Conservation (phyloP, 2,329 filamentous ascomycete species). For the Apiospora pterosperma region DNA sequence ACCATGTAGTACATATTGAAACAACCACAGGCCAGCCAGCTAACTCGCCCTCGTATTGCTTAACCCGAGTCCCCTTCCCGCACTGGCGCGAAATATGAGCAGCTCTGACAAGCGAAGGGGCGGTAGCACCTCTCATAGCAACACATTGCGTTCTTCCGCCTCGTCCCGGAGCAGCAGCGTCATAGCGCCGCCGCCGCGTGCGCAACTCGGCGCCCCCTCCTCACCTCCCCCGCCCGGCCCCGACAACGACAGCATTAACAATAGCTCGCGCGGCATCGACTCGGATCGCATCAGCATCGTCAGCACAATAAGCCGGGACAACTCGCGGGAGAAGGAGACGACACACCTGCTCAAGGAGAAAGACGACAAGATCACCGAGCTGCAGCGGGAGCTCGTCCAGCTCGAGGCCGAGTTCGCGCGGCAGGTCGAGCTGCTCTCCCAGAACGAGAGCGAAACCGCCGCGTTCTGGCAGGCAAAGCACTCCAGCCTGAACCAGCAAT, state of each 20-base stretch:
- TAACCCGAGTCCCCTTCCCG: neutral
- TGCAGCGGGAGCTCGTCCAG: slow-evolving; percentile 48
- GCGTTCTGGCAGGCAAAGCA: slow-evolving; percentile 58
- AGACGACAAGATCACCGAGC: slow-evolving; percentile 48
- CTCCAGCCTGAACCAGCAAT: slow-evolving; percentile 48
- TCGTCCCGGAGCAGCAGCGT: slow-evolving; percentile 23
- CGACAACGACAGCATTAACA: slow-evolving; percentile 19
- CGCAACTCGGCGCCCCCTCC: slow-evolving; percentile 30
- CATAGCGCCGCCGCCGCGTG: slow-evolving; percentile 39
- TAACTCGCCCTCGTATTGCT: neutral
- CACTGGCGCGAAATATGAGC: slow-evolving; percentile 30
- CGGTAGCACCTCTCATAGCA: slow-evolving; percentile 16
- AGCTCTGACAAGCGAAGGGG: slow-evolving; percentile 43
- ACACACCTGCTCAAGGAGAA: slow-evolving; percentile 37
- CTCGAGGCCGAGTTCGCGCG: slow-evolving; percentile 53
- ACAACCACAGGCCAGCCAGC: neutral
- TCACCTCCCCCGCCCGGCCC: slow-evolving; percentile 27
- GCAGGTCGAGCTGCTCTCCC: slow-evolving; percentile 49
- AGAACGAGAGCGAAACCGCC: slow-evolving; percentile 52
- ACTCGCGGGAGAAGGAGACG: slow-evolving; percentile 20
- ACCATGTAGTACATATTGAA: neutral
- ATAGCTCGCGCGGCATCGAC: slow-evolving; percentile 3
- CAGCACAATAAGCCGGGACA: slow-evolving; percentile 10
- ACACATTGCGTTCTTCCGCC: slow-evolving; percentile 28
- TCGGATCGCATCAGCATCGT: slow-evolving; percentile 16